Percentiles rank a stretch among this genome's conserved stretches.
These are phyloP conservation scores for Coemansia sp. DNA, from an alignment of 192 early-diverging fungal species.

Conservation along the genomic window DNA sequence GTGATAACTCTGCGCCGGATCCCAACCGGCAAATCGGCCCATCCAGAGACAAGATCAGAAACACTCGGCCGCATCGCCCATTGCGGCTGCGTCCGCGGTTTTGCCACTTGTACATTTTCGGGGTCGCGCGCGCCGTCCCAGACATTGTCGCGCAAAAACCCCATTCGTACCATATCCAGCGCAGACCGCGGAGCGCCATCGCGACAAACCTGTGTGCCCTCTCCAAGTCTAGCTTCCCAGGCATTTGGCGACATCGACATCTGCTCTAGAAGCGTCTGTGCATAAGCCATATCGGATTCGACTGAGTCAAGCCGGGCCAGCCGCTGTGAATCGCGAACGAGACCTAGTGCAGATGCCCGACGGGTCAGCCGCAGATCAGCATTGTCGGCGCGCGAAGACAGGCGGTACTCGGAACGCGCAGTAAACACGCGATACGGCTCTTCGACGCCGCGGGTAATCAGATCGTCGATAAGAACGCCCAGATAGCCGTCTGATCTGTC, in stretches of 20 bases:
- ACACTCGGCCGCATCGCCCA: conserved; percentile 10
- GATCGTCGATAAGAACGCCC: conserved; percentile 79
- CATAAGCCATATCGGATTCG: conserved; percentile 54
- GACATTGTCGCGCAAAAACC: conserved; percentile 45
- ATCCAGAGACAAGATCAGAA: conserved; percentile 57
- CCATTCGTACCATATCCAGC: conserved; percentile 54
- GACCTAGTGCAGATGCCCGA: conserved; percentile 62
- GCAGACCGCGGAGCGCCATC: conserved; percentile 50
- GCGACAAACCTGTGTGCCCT: conserved; percentile 24
- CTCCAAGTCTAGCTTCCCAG: conserved; percentile 53
- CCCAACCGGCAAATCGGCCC: conserved; percentile 54
- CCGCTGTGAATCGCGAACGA: conserved; percentile 52
- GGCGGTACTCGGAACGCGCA: conserved; percentile 78
- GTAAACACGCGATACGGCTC: conserved; percentile 85
- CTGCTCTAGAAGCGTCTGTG: conserved; percentile 54
- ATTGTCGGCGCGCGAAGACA: conserved; percentile 74
- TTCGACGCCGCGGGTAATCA: conserved; percentile 77
- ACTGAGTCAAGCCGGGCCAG: conserved; percentile 39
- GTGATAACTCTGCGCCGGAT: conserved; percentile 60
- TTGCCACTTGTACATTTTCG: conserved; percentile 9
- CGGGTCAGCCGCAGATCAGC: conserved; percentile 73
- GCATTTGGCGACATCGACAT: conserved; percentile 56
- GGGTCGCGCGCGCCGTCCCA: conserved; percentile 44
- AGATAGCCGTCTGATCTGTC: conserved; percentile 78
- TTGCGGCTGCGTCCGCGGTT: conserved; percentile 9